A percentile compares a stretch with the other conserved stretches of the same genome.
Conservation (phyloP, 192 early-diverging fungal species). For the Globomyces pollinis-pini region DNA sequence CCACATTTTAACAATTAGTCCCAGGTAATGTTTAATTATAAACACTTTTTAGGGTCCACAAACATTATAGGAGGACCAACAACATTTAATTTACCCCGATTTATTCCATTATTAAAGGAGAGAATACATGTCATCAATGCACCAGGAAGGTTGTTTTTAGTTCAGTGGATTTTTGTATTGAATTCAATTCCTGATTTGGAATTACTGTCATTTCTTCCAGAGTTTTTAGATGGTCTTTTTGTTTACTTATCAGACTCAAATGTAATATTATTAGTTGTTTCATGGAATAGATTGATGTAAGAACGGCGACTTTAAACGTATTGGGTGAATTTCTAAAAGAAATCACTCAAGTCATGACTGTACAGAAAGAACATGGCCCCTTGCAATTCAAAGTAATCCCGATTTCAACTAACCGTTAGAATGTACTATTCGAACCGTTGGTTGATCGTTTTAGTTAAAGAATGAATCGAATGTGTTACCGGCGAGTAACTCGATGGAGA, state of each 20-base stretch:
- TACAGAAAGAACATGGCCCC: constrained; percentile 46
- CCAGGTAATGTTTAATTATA: constrained; percentile 18
- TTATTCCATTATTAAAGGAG: constrained; percentile 89
- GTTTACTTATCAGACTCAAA: constrained; percentile 83
- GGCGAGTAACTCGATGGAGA: no score
- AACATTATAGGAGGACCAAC: constrained; percentile 27
- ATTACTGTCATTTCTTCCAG: constrained; percentile 81
- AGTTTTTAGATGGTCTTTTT: constrained; percentile 89
- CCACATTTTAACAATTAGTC: no score
- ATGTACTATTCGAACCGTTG: neutral
- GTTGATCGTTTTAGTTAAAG: neutral
- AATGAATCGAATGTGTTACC: neutral
- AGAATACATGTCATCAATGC: constrained; percentile 89
- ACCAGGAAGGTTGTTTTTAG: constrained; percentile 81
- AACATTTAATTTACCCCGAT: constrained; percentile 80
- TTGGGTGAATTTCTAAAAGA: constrained; percentile 88
- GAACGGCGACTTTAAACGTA: constrained; percentile 68
- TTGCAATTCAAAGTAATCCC: constrained; percentile 23
- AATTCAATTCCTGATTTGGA: constrained; percentile 93
- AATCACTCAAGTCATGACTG: constrained; percentile 62
- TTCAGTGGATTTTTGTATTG: constrained; percentile 87
- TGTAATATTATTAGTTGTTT: no score
- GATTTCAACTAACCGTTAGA: neutral
- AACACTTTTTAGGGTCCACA: no score
- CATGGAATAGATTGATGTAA: no score